phyloP scores from a whole-genome alignment of 441 rosid species.

The Erysimum cheiri region DNA sequence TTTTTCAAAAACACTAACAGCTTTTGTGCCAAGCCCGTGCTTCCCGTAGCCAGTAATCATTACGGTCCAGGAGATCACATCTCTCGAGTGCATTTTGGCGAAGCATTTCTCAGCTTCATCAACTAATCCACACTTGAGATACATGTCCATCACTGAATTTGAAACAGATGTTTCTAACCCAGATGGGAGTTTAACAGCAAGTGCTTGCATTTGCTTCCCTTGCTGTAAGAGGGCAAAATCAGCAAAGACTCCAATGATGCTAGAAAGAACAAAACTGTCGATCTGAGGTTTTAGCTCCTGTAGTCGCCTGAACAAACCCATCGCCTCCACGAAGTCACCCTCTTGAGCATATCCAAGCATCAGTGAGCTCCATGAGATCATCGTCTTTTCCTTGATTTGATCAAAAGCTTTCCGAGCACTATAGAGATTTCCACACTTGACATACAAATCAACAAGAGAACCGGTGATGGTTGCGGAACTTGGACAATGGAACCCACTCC shows the following conservation, averaged over 20 bases:
- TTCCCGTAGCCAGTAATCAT: slow-evolving; percentile 92
- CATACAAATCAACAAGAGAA: slow-evolving; percentile 76
- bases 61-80: slow-evolving; percentile 88
- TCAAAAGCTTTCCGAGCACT: slow-evolving; percentile 66
- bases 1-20: slow-evolving; percentile 54
- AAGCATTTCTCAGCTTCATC: slow-evolving; percentile 74
- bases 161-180: slow-evolving; percentile 68
- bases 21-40: slow-evolving; percentile 80
- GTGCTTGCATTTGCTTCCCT: slow-evolving; percentile 88
- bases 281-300: slow-evolving; percentile 47
- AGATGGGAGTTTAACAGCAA: slow-evolving; percentile 60
- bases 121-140: slow-evolving; percentile 77
- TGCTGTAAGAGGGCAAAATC: slow-evolving; percentile 84
- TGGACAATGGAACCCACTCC: slow-evolving; percentile 60
- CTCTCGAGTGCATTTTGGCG: slow-evolving; percentile 56
- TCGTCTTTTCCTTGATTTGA: slow-evolving; percentile 61
- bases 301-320: slow-evolving; percentile 70
- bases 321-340: slow-evolving; percentile 64
- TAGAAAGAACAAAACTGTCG: slow-evolving; percentile 74
- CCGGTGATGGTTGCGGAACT: slow-evolving; percentile 57
- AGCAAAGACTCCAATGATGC: slow-evolving; percentile 78
- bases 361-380: slow-evolving; percentile 76
- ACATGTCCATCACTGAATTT: slow-evolving; percentile 84
- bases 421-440: slow-evolving; percentile 64
- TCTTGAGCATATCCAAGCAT: slow-evolving; percentile 88